These are phyloP conservation scores for Annulohypoxylon bovei DNA, from an alignment of 495 filamentous ascomycete genomes.

Conservation along the genomic window DNA sequence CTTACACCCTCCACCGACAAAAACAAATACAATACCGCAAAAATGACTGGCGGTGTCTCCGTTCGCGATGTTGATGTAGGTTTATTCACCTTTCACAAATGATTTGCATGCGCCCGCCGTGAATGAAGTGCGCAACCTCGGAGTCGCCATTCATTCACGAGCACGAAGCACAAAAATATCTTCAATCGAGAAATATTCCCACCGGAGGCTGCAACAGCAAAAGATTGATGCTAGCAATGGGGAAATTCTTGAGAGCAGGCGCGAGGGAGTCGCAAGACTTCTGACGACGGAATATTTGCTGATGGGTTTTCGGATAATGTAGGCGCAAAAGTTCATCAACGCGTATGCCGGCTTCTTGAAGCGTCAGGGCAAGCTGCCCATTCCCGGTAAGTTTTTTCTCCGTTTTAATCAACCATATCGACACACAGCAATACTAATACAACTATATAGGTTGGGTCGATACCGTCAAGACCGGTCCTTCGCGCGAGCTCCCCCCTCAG, in stretches of 20 bases:
- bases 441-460: constrained; percentile 85
- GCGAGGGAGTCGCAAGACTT: constrained; percentile 68
- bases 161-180: constrained; percentile 12
- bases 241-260: constrained; percentile 57
- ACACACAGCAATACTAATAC: constrained; percentile 9
- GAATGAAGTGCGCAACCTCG: constrained; percentile 8
- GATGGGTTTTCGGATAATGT: constrained; percentile 53
- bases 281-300: constrained; percentile 69
- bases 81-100: constrained; percentile 25
- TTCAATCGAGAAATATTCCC: constrained; percentile 27
- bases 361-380: constrained; percentile 97
- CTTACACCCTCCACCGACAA: constrained; percentile 6
- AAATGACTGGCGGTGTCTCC: constrained; percentile 78
- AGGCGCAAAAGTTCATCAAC: constrained; percentile 93
- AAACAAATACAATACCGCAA: constrained; percentile 61
- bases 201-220: constrained; percentile 3
- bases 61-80: constrained; percentile 84
- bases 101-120: background rate
- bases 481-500: constrained; percentile 97
- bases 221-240: constrained; percentile 20
- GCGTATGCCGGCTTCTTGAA: constrained; percentile 98
- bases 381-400: constrained; percentile 73
- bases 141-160: background rate
- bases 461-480: constrained; percentile 95
- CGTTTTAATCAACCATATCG: constrained; percentile 5